These are phyloP conservation scores for Zoysia japonica DNA, from an alignment of 176 grass and related monocot species.

Conservation along the genomic window DNA sequence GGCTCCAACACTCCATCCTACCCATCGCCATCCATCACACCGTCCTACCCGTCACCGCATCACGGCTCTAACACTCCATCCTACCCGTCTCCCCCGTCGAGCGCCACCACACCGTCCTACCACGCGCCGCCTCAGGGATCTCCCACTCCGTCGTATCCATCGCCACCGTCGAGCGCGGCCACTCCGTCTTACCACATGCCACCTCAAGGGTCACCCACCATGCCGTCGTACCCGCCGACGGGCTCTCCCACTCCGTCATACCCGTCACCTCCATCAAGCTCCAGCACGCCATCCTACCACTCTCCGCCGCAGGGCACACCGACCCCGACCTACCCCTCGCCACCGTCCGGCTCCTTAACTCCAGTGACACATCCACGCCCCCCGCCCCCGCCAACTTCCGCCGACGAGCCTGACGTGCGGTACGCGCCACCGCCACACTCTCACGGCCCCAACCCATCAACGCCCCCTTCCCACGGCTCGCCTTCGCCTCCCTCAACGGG, in stretches of 20 bases:
- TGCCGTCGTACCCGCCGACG: constrained; percentile 25
- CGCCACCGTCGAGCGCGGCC: constrained; percentile 31
- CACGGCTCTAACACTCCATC: constrained; percentile 15
- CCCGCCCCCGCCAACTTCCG: constrained; percentile 57
- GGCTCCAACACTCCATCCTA: constrained; percentile 16
- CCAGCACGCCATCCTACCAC: constrained; percentile 14
- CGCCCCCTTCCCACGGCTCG: constrained; percentile 24
- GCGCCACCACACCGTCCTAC: constrained; percentile 18
- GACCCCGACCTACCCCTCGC: neutral
- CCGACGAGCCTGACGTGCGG: constrained; percentile 47
- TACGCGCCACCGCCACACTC: constrained; percentile 43
- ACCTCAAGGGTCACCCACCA: constrained; percentile 8
- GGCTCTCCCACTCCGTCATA: neutral
- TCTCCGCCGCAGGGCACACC: constrained; percentile 16
- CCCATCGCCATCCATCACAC: neutral
- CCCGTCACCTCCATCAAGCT: constrained; percentile 1
- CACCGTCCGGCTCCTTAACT: neutral
- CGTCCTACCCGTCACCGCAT: neutral
- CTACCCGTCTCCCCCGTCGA: constrained; percentile 6
- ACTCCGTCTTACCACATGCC: constrained; percentile 38
- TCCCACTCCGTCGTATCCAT: neutral
- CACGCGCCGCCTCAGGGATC: neutral
- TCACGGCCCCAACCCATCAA: constrained; percentile 23
- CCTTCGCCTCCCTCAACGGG: constrained; percentile 28
- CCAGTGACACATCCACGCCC: constrained; percentile 6